Base-by-base conservation (phyloP, 768 basidiomycete species). In the Trametes cubensis region DNA sequence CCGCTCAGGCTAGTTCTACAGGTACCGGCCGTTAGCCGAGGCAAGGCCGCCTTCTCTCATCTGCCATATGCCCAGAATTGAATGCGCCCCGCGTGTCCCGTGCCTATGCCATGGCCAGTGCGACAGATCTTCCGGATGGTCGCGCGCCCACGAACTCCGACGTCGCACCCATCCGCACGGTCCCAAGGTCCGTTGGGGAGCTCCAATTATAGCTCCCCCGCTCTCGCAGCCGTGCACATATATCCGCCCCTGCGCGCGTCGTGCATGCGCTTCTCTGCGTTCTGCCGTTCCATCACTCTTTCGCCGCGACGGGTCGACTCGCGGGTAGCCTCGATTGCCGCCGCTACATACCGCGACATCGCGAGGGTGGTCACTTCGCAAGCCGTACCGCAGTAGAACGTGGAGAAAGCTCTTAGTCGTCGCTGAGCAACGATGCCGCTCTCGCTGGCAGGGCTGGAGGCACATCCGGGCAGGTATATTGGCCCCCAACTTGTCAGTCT, bases 381-480 rank as follows among this genome's bases (percentile, higher is more conserved):
- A 34, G 11, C 34, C 34, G 6, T 11, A 11, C 34, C 34, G 34
- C 34, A 34, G 8, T 26, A 17, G 55, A 20, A 45, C 28, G 15
- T n/a, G 26, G 18, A 21, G n/a, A 20, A 11, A 15, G 15, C 28
- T 20, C 44, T 10, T 18, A 8, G 20, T 21, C 11, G 44, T 11
- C 55, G 10, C 30, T 21, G n/a, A 56, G 6, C 18, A 21, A 21
- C 34, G 30, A 67, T 67, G 66, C 66, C 66, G 53, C 58, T 63
- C 60, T 59, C 63, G 30, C 55, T 66, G 25, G 45, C 54, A 18
- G 56, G 44, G 20, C 44, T 67, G 48, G 49, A 66, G 50, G 54
- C 58, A 5, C 67, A 69, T 48, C 67, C 64, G 1, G 64, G 10
- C 50, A n/a, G 41, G n/a, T 73, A 71, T 46, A 59, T 73, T 15